A percentile compares a stretch with the other conserved stretches of the same genome.
These are phyloP conservation scores for Udeniomyces megalosporus DNA, from an alignment of 768 basidiomycete species.

Conservation along the genomic window DNA sequence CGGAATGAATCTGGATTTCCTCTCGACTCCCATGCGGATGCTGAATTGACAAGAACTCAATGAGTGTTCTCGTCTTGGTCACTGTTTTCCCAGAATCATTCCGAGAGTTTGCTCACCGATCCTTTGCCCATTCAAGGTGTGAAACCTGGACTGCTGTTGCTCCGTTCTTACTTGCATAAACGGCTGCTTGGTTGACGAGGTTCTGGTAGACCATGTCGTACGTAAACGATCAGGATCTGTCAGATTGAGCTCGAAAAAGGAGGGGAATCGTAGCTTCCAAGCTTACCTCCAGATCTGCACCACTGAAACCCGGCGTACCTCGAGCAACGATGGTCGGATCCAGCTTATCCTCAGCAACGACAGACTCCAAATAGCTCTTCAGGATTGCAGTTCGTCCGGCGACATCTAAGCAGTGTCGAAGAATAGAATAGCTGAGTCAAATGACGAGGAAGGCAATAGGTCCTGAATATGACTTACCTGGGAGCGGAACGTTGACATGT, in stretches of 20 bases:
- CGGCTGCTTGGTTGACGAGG: conserved; percentile 88
- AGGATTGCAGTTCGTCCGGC: conserved; percentile 83
- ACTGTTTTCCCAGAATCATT: too few relatives aligned
- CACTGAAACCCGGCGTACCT: conserved; percentile 89
- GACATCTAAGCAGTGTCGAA: conserved; percentile 56
- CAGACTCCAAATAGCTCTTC: conserved; percentile 72
- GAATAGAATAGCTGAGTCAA: background rate
- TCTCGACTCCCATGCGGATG: conserved; percentile 91
- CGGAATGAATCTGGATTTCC: conserved; percentile 75
- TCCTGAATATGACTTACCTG: background rate
- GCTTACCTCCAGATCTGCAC: conserved; percentile 53
- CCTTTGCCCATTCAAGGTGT: conserved; percentile 98
- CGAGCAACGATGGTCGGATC: conserved; percentile 79
- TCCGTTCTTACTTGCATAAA: conserved; percentile 78
- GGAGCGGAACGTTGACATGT: conserved; percentile 32
- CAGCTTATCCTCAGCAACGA: conserved; percentile 54
- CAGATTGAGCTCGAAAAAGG: too few relatives aligned
- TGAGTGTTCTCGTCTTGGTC: too few relatives aligned
- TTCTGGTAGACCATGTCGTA: conserved; percentile 84
- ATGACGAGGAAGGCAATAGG: too few relatives aligned
- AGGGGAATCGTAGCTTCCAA: too few relatives aligned
- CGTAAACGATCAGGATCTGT: conserved; percentile 22
- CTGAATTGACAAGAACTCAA: conserved; percentile 53
- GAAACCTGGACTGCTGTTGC: conserved; percentile 51
- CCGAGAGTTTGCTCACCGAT: conserved; percentile 23